Evolutionary conservation across 805 yeast genomes (phyloP), one percentile per base, ranked within the genome.

Genomic region (Lipomyces sp.): DNA sequence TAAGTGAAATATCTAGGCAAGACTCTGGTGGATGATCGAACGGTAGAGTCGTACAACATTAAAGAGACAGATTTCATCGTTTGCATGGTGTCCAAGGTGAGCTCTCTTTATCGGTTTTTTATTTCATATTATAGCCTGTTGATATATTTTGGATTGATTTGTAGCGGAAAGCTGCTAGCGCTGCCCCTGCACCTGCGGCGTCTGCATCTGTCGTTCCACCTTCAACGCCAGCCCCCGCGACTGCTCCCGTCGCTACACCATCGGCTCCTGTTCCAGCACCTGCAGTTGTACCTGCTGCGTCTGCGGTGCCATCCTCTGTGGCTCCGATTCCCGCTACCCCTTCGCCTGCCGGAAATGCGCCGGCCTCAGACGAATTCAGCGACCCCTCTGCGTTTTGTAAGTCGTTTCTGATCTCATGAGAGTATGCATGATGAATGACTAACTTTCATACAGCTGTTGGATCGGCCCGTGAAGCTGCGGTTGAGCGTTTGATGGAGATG

Each of bases 401-500:
- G 53, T 61, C 36, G 51, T 62, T 7, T 52, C 68, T 13, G 57
- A 68, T 7, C 26, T 61, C 11, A 59, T n/a, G 16, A 19, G n/a
- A n/a, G n/a, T n/a, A n/a, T n/a, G n/a, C n/a, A n/a, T n/a, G n/a
- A 28, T n/a, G 4, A 6, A 23, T 22, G 8, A 22, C 19, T 4
- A 6, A 1, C 13, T 18, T 23, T 26, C 34, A 14, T 10, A 21
- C 45, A 65, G 86, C 95, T 21, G 79, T 81, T 29, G 97, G 97
- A 11, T 68, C 77, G 35, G 83, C 83, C 53, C 79, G 96, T 61
- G 88, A 86, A 62, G 79, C 82, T 10, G 86, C 95, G 31, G 79
- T 91, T 51, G 76, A 75, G 52, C 84, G 84, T 65, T 89, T 93
- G 68, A 79, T 89, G 82, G 97, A 87, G 60, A 89, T 93, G 97